Conservation (phyloP, 2,329 filamentous ascomycete genomes). For the Achaetomium macrosporum region DNA sequence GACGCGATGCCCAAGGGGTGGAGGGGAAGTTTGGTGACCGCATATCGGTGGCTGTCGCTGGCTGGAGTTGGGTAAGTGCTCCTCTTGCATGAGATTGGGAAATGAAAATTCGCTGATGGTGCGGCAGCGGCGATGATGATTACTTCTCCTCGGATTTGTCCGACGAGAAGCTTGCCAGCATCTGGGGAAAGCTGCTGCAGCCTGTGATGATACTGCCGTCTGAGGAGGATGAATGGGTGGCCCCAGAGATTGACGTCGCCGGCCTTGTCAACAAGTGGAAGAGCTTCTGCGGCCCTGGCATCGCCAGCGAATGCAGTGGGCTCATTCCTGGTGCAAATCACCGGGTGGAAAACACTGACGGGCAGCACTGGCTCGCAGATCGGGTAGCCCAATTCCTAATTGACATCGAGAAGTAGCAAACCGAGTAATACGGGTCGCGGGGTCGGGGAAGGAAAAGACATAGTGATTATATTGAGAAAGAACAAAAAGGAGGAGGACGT, state of each 20-base stretch:
- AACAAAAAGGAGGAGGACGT: too few relatives aligned
- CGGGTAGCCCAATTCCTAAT: constrained; percentile 43
- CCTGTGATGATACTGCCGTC: constrained; percentile 61
- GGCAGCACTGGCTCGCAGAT: constrained; percentile 45
- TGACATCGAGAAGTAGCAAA: constrained; percentile 15
- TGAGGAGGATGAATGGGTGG: constrained; percentile 60
- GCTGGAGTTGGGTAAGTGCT: constrained; percentile 43
- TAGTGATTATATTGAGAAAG: too few relatives aligned
- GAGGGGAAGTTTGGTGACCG: constrained; percentile 41
- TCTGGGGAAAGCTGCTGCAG: constrained; percentile 60
- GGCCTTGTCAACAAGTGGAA: constrained; percentile 54
- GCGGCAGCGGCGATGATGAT: constrained; percentile 64
- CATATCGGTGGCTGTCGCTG: constrained; percentile 48
- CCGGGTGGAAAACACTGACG: constrained; percentile 40
- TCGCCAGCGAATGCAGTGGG: constrained; percentile 46
- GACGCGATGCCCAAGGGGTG: constrained; percentile 38
- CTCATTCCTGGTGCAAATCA: constrained; percentile 50
- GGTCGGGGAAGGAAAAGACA: too few relatives aligned
- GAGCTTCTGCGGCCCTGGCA: constrained; percentile 34
- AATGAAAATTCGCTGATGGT: neutral
- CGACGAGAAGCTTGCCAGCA: constrained; percentile 46
- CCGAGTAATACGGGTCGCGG: too few relatives aligned
- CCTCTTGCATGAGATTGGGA: neutral
- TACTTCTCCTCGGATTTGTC: constrained; percentile 79
- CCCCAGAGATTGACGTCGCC: constrained; percentile 50